phyloP scores from a whole-genome alignment of 208 protist genomes.

The Leishmania aethiopica region DNA sequence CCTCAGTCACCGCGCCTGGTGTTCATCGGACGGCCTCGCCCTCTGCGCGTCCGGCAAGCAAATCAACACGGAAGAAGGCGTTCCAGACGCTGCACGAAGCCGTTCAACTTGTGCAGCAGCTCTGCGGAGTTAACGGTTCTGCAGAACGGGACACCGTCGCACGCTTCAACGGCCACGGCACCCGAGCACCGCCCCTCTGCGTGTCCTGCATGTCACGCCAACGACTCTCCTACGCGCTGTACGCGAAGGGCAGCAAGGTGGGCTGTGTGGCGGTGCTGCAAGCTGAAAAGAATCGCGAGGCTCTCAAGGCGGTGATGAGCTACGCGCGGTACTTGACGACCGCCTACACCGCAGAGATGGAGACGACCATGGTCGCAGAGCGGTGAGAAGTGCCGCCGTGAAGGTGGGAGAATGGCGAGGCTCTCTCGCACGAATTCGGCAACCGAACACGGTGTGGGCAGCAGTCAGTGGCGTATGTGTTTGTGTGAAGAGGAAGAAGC shows the following conservation, averaged over 20 bases:
- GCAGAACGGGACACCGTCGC: neutral
- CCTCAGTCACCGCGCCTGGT: neutral
- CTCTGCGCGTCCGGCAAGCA: neutral
- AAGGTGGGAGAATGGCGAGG: neutral
- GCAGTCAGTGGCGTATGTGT: neutral
- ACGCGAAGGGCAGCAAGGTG: constrained; percentile 60
- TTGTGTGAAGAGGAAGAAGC: neutral
- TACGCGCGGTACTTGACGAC: constrained; percentile 27
- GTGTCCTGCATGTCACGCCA: constrained; percentile 67
- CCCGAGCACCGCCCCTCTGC: constrained; percentile 27
- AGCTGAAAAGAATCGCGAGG: constrained; percentile 38
- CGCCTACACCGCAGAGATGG: constrained; percentile 8
- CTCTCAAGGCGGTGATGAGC: constrained; percentile 37
- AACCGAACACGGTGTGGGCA: neutral
- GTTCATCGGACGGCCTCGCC: neutral
- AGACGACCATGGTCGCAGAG: neutral
- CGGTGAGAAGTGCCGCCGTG: neutral
- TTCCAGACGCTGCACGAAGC: constrained; percentile 44
- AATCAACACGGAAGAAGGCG: constrained; percentile 13
- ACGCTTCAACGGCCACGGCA: neutral
- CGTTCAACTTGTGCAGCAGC: constrained; percentile 28
- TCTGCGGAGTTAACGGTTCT: constrained; percentile 15
- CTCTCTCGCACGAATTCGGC: neutral
- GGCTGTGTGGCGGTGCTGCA: constrained; percentile 50
- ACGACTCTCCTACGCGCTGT: constrained; percentile 67